Evolutionary conservation across 768 basidiomycete genomes (phyloP).

Genomic region (Coprinopsis sp.): DNA sequence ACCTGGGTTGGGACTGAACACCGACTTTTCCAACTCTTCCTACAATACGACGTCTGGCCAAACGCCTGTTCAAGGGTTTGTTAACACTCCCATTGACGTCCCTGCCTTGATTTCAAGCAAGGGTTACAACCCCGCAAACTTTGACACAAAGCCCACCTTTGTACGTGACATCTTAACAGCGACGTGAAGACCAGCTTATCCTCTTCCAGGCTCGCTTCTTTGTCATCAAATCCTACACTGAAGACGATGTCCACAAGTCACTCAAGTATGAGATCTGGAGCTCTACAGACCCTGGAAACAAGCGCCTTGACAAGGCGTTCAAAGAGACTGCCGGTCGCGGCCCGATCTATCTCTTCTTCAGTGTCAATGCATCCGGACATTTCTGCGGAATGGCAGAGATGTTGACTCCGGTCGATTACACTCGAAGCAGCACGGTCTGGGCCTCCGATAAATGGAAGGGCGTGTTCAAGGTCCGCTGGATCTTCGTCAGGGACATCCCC

Average conservation of each 20-base stretch:
- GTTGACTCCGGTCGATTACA: conserved; percentile 94
- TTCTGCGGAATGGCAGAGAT: conserved; percentile 99
- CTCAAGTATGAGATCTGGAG: conserved; percentile 98
- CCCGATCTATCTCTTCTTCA: conserved; percentile 97
- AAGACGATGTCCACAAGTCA: conserved; percentile 98
- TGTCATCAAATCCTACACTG: conserved; percentile 98
- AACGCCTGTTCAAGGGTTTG: conserved; percentile 39
- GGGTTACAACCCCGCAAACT: conserved; percentile 85
- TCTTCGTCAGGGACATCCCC: conserved; percentile 94
- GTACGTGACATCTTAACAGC: conserved; percentile 45
- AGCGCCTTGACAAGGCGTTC: conserved; percentile 95
- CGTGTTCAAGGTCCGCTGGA: conserved; percentile 97
- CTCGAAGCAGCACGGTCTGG: conserved; percentile 94
- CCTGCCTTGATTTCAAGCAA: conserved; percentile 80
- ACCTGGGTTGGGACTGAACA: conserved; percentile 34
- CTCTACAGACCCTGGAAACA: conserved; percentile 95
- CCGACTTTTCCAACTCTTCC: conserved; percentile 30
- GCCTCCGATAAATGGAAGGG: conserved; percentile 99
- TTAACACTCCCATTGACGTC: conserved; percentile 75
- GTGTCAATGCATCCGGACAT: conserved; percentile 95
- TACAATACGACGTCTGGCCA: conserved; percentile 30
- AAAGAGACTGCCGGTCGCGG: conserved; percentile 89
- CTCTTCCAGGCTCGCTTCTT: conserved; percentile 76
- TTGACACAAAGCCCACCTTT: conserved; percentile 76
- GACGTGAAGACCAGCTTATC: no score